phyloP scores from a whole-genome alignment of 768 basidiomycete genomes.

The Amanita subjunquillea region DNA sequence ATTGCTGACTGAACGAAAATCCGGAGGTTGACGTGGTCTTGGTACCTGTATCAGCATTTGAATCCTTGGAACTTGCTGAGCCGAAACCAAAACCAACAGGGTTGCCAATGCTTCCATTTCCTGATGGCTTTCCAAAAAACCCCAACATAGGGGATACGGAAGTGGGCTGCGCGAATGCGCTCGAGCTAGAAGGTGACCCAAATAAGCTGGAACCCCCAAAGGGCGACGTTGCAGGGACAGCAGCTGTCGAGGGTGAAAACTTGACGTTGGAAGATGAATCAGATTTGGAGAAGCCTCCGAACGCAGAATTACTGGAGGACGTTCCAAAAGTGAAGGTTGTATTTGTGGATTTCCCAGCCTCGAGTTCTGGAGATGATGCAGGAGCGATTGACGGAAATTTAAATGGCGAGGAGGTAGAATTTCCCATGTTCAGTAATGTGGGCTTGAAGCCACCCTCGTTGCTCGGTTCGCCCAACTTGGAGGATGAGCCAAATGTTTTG shows the following conservation, averaged over 20 bases:
- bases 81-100: constrained; percentile 57
- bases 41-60: constrained; percentile 18
- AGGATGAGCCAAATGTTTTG: not conserved
- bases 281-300: not conserved
- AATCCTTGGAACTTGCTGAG: constrained; percentile 10
- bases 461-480: not conserved
- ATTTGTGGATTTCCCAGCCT: constrained; percentile 5
- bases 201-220: not conserved
- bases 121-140: constrained; percentile 19
- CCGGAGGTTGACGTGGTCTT: constrained; percentile 5
- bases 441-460: constrained; percentile 5
- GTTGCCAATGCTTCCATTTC: constrained; percentile 45
- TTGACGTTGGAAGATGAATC: constrained; percentile 2
- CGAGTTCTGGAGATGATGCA: not conserved
- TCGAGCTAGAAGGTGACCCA: constrained; percentile 6
- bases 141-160: constrained; percentile 19
- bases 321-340: constrained; percentile 6
- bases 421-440: not conserved
- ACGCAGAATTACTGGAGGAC: not conserved
- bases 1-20: constrained; percentile 8
- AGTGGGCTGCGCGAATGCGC: constrained; percentile 6
- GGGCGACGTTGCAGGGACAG: constrained; percentile 8
- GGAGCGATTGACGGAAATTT: not conserved
- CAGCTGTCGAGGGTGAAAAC: constrained; percentile 4
- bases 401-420: constrained; percentile 1